Conservation (phyloP, 805 yeast genomes). For the Kazachstania bromeliacearum region DNA sequence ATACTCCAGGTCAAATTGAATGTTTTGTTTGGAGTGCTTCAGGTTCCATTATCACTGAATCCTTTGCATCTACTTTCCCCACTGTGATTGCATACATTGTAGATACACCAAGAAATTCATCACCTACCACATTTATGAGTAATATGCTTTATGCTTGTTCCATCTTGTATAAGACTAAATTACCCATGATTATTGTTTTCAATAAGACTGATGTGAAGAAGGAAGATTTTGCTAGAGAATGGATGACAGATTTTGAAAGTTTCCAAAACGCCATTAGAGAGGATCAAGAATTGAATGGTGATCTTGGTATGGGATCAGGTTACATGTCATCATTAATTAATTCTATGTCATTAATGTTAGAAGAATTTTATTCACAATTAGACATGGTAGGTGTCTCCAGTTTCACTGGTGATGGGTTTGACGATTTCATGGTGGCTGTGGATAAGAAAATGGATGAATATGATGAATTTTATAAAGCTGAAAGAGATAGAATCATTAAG, state of each 20-base stretch:
- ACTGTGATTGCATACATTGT: conserved; percentile 92
- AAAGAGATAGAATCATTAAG: conserved; percentile 71
- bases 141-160: conserved; percentile 98
- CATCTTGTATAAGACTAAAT: conserved; percentile 85
- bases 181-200: conserved; percentile 94
- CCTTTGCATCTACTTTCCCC: conserved; percentile 92
- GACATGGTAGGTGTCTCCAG: conserved; percentile 92
- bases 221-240: conserved; percentile 80
- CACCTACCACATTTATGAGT: conserved; percentile 95
- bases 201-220: conserved; percentile 86
- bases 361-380: conserved; percentile 86
- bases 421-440: conserved; percentile 77
- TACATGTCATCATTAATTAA: conserved; percentile 91
- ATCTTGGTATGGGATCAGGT: conserved; percentile 52
- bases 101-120: conserved; percentile 89
- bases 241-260: conserved; percentile 95
- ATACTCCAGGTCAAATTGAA: conserved; percentile 98
- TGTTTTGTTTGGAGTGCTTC: conserved; percentile 98
- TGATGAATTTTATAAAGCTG: conserved; percentile 70
- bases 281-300: conserved; percentile 51
- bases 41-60: conserved; percentile 92
- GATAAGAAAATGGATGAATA: conserved; percentile 84
- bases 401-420: conserved; percentile 89
- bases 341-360: conserved; percentile 92
- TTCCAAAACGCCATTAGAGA: conserved; percentile 71